Base-by-base conservation (phyloP, 1,284 basidiomycete species). In the Marasmius sp. region DNA sequence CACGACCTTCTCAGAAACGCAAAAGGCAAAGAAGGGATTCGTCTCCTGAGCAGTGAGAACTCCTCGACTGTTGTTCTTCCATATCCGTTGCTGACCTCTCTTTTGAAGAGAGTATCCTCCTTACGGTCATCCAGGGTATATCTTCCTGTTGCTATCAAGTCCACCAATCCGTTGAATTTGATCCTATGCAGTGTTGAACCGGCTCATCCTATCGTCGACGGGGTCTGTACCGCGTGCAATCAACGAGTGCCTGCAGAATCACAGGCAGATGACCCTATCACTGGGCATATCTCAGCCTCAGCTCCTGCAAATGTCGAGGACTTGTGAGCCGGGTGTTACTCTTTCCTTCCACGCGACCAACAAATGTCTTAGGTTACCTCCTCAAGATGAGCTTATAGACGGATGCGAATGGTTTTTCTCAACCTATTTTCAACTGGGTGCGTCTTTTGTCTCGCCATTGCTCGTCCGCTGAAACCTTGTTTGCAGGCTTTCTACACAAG, bases 401-500 rank as follows among this genome's bases (percentile, higher is more conserved):
- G 64, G 59, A 18, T 65, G 64, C 22, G 64, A 65, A 59, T 65
- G 64, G 64, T 64, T 61, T 22, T 64, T 61, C 20, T 43, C 43
- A 12, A 59, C 60, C 7, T 61, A 64, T 36, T 61, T 61, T 45
- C 63, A 61, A 37, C 60, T 64, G 22, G 60, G 54, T 57, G 11
- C 20, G 45, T 41, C 38, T 14, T 47, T 5, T 38, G 14, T 16
- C 36, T n/a, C 27, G 3, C 16, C 47, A 4, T 20, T 0, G 6
- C 36, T 36, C 56, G 39, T 34, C 27, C 12, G 18, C 34, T 54
- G 11, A 34, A 27, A 14, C 56, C 36, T 16, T 58, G 22, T 34
- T 61, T 45, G 11, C 56, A 64, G 63, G 65, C 9, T 66, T 66
- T 49, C 57, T 66, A n/a, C 65, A 66, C 49, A 63, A 64, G 33